phyloP scores from a whole-genome alignment of 2,329 filamentous ascomycete genomes.

The Colletotrichum shisoi region DNA sequence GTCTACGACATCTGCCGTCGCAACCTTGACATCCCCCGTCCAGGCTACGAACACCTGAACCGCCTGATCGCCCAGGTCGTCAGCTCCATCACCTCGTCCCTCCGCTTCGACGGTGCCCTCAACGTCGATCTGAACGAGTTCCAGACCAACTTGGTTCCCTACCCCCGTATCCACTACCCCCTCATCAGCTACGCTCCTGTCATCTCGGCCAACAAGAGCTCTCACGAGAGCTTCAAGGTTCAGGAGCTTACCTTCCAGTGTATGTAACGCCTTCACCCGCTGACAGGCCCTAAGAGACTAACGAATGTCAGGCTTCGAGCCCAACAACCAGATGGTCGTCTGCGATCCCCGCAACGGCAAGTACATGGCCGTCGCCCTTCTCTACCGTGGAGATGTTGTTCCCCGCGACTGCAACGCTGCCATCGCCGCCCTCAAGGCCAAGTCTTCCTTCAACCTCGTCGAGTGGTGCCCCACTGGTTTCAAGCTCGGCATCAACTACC shows the following conservation, averaged over 20 bases:
- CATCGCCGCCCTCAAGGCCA: slow-evolving; percentile 73
- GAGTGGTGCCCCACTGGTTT: slow-evolving; percentile 80
- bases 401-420: slow-evolving; percentile 74
- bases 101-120: slow-evolving; percentile 75
- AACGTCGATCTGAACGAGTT: slow-evolving; percentile 81
- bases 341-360: slow-evolving; percentile 78
- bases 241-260: slow-evolving; percentile 78
- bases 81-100: slow-evolving; percentile 75
- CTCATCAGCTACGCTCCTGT: slow-evolving; percentile 77
- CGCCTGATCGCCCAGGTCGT: slow-evolving; percentile 77
- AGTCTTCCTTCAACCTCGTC: slow-evolving; percentile 75
- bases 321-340: slow-evolving; percentile 81
- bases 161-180: slow-evolving; percentile 77
- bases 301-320: slow-evolving; percentile 69
- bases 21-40: slow-evolving; percentile 73
- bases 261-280: slow-evolving; percentile 51
- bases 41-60: slow-evolving; percentile 75
- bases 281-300: slow-evolving; percentile 39
- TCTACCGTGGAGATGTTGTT: slow-evolving; percentile 76
- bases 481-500: slow-evolving; percentile 79
- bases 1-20: slow-evolving; percentile 79
- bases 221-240: slow-evolving; percentile 88
- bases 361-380: slow-evolving; percentile 77
- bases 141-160: slow-evolving; percentile 78
- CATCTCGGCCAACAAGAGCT: slow-evolving; percentile 76